Base-by-base conservation (phyloP, 2,329 filamentous ascomycete genomes). In the Thermoascus crustaceus region DNA sequence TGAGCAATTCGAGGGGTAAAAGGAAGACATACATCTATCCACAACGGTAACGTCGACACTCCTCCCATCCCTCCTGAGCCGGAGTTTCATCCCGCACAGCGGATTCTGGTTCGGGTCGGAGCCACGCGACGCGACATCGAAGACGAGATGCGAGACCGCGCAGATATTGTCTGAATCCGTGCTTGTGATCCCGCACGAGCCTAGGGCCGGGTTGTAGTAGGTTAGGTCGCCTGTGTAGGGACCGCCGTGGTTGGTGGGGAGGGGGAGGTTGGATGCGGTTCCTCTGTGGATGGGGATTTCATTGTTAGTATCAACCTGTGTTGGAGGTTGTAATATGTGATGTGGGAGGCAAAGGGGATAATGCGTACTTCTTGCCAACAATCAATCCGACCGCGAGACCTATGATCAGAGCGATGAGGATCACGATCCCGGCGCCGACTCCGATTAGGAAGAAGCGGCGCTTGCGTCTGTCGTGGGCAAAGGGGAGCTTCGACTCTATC, bases 131-230 rank as follows among this genome's bases (percentile, higher is more conserved):
- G 66, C 66, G 0, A 75, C 69, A 54, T 87, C 82, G 51, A 76
- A 89, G 4, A 83, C 53, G n/a, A 69, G 51, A 48, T 80, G 73
- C 2, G 79, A 80, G 0, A 89, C 69, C 1, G 84, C 75, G 22
- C 75, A 79, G 25, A 88, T 73, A 38, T 70, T 52, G 38, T 86
- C 79, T 5, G 55, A 58, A 5, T 68, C 63, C 1, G 53, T 58
- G 35, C 73, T 76, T 1, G 60, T 67, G 20, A 71, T 58, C 4
- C 83, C 84, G 53, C 85, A 89, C 0, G 82, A 78, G 8, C 84
- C 83, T 3, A 85, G 67, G 0, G 58, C 73, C 0, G 80, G 74
- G 11, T 66, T 62, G 55, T 82, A 88, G 62, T 78, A 88, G 1
- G 80, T 85, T 33, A 84, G 55, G 32, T 84, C 78, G 34, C 80